Evolutionary conservation across 148 eudicot species (phyloP), one percentile per base, ranked within the genome.

Genomic region (Rhododendron ovatum): DNA sequence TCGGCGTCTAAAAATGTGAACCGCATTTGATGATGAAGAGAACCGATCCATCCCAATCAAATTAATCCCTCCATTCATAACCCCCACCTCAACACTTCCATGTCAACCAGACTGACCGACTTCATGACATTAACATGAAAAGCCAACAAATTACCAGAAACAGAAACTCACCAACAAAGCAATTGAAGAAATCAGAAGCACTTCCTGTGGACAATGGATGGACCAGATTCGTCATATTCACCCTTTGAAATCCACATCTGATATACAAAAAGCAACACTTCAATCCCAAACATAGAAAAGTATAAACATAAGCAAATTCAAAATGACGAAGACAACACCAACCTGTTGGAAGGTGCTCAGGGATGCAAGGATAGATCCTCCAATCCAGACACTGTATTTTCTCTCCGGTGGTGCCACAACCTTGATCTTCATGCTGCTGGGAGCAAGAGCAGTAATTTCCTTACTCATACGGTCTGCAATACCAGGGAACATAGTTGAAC

Each of bases 351-450:
- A 87, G 81, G 91, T 89, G 87, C 90, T 89, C 67, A 87, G 89
- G 65, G 91, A 87, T 43, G 91, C 91, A 18, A 89, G 86, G 84
- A 89, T 89, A 7, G 91, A 89, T 47, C 91, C 91, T 83, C 91
- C 91, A 48, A 85, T 89, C 91, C 91, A 87, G 86, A 86, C 91
- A 85, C 91, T 89, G 80, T 89, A 89, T 84, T 85, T 89, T 83
- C 91, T 89, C 85, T 89, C 91, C 0, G 91, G 91, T n/a, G 91
- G 91, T 17, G 91, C 91, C 50, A 89, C 91, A n/a, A 89, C 91
- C 88, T 89, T 87, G 84, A 89, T 87, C 88, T 87, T 86, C 88
- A 86, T 85, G 85, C 91, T 84, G 91, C 89, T 83, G 7, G 91
- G 89, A 83, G 91, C 91, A 78, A 89, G 89, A 55, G 88, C 84